Evolutionary conservation across 2,329 filamentous ascomycete genomes (phyloP).

Genomic region (Colletotrichum chlorophyti): DNA sequence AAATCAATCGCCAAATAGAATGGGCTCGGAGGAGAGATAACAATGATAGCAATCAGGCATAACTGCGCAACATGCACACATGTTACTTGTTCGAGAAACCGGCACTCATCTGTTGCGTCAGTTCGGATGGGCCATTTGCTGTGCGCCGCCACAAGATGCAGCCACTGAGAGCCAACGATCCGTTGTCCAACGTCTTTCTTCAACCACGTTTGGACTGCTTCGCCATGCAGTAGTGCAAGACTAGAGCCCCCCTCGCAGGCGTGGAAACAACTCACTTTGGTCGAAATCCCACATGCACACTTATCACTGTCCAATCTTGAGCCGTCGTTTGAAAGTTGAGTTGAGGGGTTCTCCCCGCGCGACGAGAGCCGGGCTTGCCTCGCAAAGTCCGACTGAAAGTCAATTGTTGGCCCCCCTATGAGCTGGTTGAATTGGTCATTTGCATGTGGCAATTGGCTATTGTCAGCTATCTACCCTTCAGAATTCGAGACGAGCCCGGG

Average conservation of each 20-base stretch:
- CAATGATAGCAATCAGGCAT: no score
- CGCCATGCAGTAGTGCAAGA: no score
- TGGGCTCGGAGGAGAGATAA: conserved; percentile 26
- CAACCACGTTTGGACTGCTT: no score
- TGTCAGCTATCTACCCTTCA: conserved; percentile 19
- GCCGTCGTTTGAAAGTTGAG: no score
- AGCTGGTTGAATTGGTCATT: conserved; percentile 6
- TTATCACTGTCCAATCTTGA: conserved; percentile 29
- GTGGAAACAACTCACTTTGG: conserved; percentile 15
- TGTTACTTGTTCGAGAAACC: conserved; percentile 22
- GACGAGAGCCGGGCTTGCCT: conserved; percentile 12
- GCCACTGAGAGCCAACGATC: conserved; percentile 21
- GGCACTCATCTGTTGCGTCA: conserved; percentile 18
- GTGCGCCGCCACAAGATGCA: conserved; percentile 3
- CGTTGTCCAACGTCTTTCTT: conserved; percentile 1
- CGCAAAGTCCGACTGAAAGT: conserved; percentile 2
- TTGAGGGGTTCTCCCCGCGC: conserved; percentile 25
- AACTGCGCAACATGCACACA: conserved; percentile 11
- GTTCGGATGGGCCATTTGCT: conserved; percentile 14
- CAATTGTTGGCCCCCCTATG: conserved; percentile 7
- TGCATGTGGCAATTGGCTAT: conserved; percentile 23
- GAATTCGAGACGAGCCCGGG: conserved; percentile 10
- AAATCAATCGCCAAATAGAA: background rate
- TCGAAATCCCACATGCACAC: conserved; percentile 24
- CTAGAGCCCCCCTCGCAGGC: conserved; percentile 23